A percentile compares a stretch with the other conserved stretches of the same genome.
Conservation (phyloP, 371 early-diverging fungal genomes). For the Mucor lusitanicus region DNA sequence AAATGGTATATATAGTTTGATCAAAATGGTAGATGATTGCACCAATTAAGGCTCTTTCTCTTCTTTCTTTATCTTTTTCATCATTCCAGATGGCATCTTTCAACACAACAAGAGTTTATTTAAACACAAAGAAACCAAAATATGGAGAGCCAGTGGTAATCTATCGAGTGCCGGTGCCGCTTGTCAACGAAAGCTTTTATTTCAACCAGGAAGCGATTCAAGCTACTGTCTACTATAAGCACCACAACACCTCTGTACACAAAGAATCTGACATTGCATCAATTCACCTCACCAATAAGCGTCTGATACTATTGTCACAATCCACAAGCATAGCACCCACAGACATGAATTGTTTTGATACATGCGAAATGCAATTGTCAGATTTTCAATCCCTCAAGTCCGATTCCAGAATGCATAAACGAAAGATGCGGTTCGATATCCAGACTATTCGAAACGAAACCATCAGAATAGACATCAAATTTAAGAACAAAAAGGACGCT, state of each 20-base stretch:
- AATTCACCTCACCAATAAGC: constrained; percentile 15
- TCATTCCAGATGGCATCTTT: constrained; percentile 1
- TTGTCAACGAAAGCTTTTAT: constrained; percentile 7
- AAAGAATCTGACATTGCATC: constrained; percentile 4
- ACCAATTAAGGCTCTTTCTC: neutral
- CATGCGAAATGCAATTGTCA: constrained; percentile 8
- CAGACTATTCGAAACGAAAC: neutral
- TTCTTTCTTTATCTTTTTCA: neutral
- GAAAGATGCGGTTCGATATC: constrained; percentile 6
- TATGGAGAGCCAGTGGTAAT: neutral
- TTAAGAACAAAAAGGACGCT: constrained; percentile 9
- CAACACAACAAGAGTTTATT: constrained; percentile 3
- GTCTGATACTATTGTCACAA: constrained; percentile 8
- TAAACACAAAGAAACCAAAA: constrained; percentile 4
- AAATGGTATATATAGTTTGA: neutral
- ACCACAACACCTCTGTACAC: neutral
- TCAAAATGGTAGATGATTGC: neutral
- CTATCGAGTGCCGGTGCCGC: constrained; percentile 8
- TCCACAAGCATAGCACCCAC: constrained; percentile 3
- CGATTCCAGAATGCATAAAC: neutral
- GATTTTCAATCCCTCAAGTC: constrained; percentile 10
- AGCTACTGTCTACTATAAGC: neutral
- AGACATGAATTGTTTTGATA: neutral
- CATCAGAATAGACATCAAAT: neutral
- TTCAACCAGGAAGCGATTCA: constrained; percentile 10